A percentile compares a stretch with the other conserved stretches of the same genome.
phyloP scores from a whole-genome alignment of 2,329 filamentous ascomycete species.

The Penicillium sp. region DNA sequence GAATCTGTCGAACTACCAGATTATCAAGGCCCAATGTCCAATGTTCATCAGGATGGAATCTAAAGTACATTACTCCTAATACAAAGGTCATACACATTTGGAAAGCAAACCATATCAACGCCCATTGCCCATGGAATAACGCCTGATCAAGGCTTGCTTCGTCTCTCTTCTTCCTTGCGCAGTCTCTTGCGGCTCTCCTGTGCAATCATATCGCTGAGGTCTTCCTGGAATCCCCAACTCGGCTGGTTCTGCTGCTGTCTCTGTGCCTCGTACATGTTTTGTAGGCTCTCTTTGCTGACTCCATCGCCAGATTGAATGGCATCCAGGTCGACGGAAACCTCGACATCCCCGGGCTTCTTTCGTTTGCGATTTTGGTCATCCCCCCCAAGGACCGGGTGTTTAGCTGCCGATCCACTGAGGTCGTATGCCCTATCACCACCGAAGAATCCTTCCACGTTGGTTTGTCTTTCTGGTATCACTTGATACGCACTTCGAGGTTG shows the following conservation, averaged over 20 bases:
- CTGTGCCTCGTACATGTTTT: conserved; percentile 74
- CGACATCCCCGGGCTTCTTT: conserved; percentile 95
- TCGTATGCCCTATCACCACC: conserved; percentile 94
- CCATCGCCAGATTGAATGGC: conserved; percentile 72
- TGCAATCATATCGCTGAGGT: conserved; percentile 93
- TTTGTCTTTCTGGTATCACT: conserved; percentile 84
- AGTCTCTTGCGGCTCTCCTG: conserved; percentile 87
- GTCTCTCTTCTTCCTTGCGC: conserved; percentile 81
- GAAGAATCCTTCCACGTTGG: conserved; percentile 89
- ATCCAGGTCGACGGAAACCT: conserved; percentile 88
- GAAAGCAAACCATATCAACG: neutral
- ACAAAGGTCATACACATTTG: neutral
- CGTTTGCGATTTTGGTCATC: conserved; percentile 78
- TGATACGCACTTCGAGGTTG: conserved; percentile 81
- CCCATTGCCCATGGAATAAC: neutral
- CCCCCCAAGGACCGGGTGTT: conserved; percentile 73
- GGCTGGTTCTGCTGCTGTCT: conserved; percentile 67
- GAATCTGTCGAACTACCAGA: neutral
- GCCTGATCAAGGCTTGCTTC: conserved; percentile 54
- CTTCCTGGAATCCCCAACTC: conserved; percentile 80
- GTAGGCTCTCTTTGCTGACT: conserved; percentile 81
- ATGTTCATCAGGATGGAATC: neutral
- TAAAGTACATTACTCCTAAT: neutral
- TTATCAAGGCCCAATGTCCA: neutral
- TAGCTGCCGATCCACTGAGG: conserved; percentile 63